Evolutionary conservation across 768 basidiomycete species (phyloP).

Genomic region (Naematelia encephala): DNA sequence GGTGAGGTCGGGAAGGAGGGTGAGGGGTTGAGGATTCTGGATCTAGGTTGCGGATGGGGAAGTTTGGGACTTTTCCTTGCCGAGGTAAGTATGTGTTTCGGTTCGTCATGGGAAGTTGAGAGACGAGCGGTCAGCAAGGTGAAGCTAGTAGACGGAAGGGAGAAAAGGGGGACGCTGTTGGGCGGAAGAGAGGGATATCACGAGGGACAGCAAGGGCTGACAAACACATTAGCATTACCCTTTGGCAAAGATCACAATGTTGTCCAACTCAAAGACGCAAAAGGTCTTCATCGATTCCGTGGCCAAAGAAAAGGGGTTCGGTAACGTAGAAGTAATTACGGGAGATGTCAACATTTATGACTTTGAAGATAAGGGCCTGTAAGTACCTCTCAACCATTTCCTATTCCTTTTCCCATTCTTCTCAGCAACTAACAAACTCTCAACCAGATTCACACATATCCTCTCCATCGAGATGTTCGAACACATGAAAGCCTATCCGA

Average conservation of each 20-base stretch:
- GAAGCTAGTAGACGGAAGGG: not conserved
- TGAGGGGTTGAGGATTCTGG: constrained; percentile 64
- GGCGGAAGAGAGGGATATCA: not conserved
- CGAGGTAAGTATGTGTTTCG: constrained; percentile 53
- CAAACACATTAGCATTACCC: constrained; percentile 60
- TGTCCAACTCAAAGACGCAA: constrained; percentile 69
- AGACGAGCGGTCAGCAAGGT: not conserved
- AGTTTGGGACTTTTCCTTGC: constrained; percentile 66
- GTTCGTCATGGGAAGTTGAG: not conserved
- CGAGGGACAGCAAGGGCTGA: not conserved
- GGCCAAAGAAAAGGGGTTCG: constrained; percentile 57
- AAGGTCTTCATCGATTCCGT: constrained; percentile 61
- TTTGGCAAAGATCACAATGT: constrained; percentile 60
- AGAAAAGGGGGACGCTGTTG: not conserved
- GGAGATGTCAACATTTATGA: constrained; percentile 66
- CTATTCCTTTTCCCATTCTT: not conserved
- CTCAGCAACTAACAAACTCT: not conserved
- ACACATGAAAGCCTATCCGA: constrained; percentile 72
- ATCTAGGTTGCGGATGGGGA: constrained; percentile 76
- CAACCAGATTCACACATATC: constrained; percentile 64
- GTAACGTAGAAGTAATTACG: constrained; percentile 65
- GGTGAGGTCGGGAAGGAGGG: constrained; percentile 34
- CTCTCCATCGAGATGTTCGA: constrained; percentile 71
- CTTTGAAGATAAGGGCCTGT: constrained; percentile 58
- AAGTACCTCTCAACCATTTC: constrained; percentile 18